Conservation (phyloP, 306 rosid genomes). For the Arachis stenosperma region DNA sequence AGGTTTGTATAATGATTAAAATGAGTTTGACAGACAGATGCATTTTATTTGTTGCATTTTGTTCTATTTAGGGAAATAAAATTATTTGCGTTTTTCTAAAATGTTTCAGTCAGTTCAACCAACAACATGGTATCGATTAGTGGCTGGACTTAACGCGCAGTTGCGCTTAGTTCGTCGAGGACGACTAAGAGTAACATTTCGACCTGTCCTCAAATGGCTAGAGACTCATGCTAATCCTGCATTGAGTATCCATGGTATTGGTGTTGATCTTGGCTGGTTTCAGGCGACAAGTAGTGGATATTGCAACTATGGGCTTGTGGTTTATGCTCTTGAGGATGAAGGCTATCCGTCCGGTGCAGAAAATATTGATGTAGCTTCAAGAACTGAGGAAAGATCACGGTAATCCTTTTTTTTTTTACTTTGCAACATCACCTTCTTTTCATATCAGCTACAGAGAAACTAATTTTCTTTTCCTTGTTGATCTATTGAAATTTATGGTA, state of each 20-base stretch:
- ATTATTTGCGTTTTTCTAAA: slow-evolving; percentile 22
- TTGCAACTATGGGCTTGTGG: slow-evolving; percentile 88
- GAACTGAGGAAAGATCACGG: slow-evolving; percentile 65
- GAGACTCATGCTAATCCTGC: slow-evolving; percentile 92
- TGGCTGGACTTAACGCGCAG: slow-evolving; percentile 95
- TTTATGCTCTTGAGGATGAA: slow-evolving; percentile 64
- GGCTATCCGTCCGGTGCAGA: slow-evolving; percentile 40
- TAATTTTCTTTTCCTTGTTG: not conserved
- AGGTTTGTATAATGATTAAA: slow-evolving; percentile 64
- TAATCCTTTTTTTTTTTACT: slow-evolving; percentile 45
- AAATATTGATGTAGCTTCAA: slow-evolving; percentile 52
- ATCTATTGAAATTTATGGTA: slow-evolving; percentile 19
- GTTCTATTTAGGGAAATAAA: slow-evolving; percentile 6
- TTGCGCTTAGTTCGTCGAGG: slow-evolving; percentile 91
- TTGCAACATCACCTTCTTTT: not conserved
- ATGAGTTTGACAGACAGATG: slow-evolving; percentile 5
- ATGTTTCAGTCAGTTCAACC: slow-evolving; percentile 84
- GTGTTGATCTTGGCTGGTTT: slow-evolving; percentile 87
- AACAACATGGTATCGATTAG: slow-evolving; percentile 91
- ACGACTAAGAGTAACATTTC: slow-evolving; percentile 81
- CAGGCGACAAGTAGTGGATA: slow-evolving; percentile 89
- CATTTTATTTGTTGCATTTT: slow-evolving; percentile 15
- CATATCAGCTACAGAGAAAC: slow-evolving; percentile 2
- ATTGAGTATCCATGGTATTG: slow-evolving; percentile 65
- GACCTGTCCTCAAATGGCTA: slow-evolving; percentile 86